Percentiles rank a stretch among this genome's conserved stretches.
phyloP scores from a whole-genome alignment of 2,329 filamentous ascomycete species.

The Calonectria leucothoes region DNA sequence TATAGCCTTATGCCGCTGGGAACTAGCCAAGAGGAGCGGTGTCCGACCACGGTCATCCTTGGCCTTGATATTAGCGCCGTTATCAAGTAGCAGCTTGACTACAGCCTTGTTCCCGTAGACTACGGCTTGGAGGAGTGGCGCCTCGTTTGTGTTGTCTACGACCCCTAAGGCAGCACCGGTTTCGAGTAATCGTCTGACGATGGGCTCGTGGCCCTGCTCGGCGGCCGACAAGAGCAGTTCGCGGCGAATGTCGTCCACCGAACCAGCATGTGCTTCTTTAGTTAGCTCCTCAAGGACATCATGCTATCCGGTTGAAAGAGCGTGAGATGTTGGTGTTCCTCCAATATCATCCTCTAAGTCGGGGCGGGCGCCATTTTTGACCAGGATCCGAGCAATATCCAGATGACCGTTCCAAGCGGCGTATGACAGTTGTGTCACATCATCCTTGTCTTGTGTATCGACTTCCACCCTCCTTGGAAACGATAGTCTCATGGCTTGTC shows the following conservation, averaged over 20 bases:
- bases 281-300: no score
- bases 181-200: no score
- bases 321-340: no score
- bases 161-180: no score
- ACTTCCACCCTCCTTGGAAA: background rate
- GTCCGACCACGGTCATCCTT: background rate
- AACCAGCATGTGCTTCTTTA: no score
- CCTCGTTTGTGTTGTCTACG: no score
- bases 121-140: background rate
- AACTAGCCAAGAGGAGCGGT: background rate
- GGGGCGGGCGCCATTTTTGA: background rate
- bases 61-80: background rate
- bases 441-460: background rate
- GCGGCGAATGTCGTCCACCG: no score
- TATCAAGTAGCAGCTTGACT: background rate
- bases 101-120: background rate
- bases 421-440: background rate
- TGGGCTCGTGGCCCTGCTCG: no score
- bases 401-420: background rate
- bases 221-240: background rate
- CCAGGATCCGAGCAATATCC: background rate
- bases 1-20: background rate
- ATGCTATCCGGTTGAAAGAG: no score
- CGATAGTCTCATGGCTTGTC: no score
- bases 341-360: no score